Evolutionary conservation across 345 rosid genomes (phyloP), one percentile per base, ranked within the genome.

Genomic region (Geranium rotundifolium): DNA sequence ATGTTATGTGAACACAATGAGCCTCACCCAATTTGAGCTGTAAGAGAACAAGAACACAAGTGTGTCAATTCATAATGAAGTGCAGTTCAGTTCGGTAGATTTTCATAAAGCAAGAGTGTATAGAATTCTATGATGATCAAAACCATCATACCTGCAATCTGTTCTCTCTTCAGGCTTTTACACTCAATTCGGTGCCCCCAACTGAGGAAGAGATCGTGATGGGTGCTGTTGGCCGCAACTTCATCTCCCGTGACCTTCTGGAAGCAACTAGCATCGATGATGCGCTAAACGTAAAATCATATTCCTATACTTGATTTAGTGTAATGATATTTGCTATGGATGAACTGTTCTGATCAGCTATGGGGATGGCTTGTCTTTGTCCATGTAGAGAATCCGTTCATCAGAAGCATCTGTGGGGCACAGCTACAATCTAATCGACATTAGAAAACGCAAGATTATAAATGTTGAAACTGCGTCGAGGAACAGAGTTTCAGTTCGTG

Each of bases 391-490:
- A 72, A 71, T 84, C 59, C 60, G 34, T 10, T 70, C 75, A 34
- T 68, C 79, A 18, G 81, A 85, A 58, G 77, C 75, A 27, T 82
- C 83, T 13, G 82, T 75, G 20, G 85, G 87, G n/a, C 87, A 80
- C 69, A 76, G 83, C 67, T 85, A 85, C 64, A 82, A 85, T 61
- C 73, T 85, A n/a, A 73, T 82, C 0, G 75, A 82, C 50, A 27
- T 65, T 60, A 63, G 59, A 30, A 60, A 41, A 1, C 67, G 85
- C 0, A 72, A 57, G 68, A 76, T 82, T 39, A 20, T 77, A 71
- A 85, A 78, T 58, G 78, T 79, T 8, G 87, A 79, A 74, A 82
- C 84, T 19, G 85, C 84, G 76, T 80, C 90, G 18, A 73, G 72
- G 65, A 68, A 63, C 15, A 73, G 81, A 27, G 62, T 85, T 69